Conservation (phyloP, 306 rosid species). For the Alnus glutinosa region DNA sequence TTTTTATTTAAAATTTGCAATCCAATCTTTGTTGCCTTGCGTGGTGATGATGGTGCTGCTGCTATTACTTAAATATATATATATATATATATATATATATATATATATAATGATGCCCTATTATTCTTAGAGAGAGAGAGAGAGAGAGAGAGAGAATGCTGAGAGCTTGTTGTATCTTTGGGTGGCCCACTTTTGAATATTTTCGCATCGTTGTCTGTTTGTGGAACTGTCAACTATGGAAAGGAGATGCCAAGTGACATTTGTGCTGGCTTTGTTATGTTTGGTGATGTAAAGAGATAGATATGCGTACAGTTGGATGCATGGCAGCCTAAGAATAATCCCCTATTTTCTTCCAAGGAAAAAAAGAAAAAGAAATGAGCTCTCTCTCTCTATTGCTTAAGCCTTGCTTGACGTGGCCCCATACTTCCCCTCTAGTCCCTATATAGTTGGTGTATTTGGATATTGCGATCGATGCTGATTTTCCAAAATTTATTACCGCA, state of each 20-base stretch:
- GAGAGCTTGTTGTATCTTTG: neutral
- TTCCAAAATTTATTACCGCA: constrained; percentile 20
- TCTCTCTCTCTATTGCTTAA: too few species aligned
- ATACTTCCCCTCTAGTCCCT: neutral
- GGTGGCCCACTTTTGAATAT: neutral
- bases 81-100: too few species aligned
- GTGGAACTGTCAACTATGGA: neutral
- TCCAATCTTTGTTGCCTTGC: constrained; percentile 18
- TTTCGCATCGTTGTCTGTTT: neutral
- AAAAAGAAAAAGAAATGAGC: too few species aligned
- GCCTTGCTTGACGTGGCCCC: constrained; percentile 26
- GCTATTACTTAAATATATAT: neutral
- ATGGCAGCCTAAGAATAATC: constrained; percentile 19
- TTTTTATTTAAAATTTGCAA: constrained; percentile 29
- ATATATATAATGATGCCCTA: too few species aligned
- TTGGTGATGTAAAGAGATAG: neutral
- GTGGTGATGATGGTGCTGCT: neutral
- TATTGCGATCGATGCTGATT: neutral
- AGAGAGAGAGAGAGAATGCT: neutral
- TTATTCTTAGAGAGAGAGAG: neutral
- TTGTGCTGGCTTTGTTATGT: neutral
- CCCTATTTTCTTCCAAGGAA: too few species aligned
- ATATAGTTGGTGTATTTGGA: neutral
- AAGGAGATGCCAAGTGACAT: constrained; percentile 4
- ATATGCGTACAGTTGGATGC: neutral